Base-by-base conservation (phyloP, 352 stramenopile species). In the Phytopythium sindhum region DNA sequence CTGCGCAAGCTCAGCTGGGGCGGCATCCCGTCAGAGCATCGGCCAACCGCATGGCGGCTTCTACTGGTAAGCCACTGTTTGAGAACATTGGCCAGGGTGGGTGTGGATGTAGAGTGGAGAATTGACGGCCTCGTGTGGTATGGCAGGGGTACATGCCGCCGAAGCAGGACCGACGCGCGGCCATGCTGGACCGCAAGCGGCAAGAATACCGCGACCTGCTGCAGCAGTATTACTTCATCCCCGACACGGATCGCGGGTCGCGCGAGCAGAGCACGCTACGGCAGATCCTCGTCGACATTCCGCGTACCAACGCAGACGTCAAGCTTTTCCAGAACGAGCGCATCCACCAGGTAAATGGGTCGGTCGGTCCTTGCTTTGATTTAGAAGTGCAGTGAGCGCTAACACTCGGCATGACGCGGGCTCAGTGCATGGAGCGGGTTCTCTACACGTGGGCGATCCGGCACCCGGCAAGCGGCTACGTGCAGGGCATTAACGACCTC, bases 401-500 rank as follows among this genome's bases (percentile, higher is more conserved):
- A 17, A 53, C 47, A 7, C 23, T 1, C 0, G 24, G 23, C 24
- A 44, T 64, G 19, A 61, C 51, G 69, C 61, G 41, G 70, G 84
- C 44, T 65, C 50, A 95, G 74, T 89, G 86, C 59, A 96, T 99
- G 76, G 91, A 98, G 64, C 82, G 97, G 23, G 83, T 99, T 31
- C 79, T 99, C 28, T 99, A 99, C 82, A 98, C 99, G 64, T 99
- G 97, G 97, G 96, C 97, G 28, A 97, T 99, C 72, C 84, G 97
- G 44, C 97, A 99, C 81, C 98, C 98, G 11, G 97, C 97, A 0
- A 98, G 87, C 66, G 95, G 93, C 56, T 99, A 99, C 78, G 98
- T 99, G 35, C 97, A 99, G 75, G 98, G 98, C 47, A 99, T 99
- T 66, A 99, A 99, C 75, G 98, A 99, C 77, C 74, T 99, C 41